Conservation (phyloP, 495 filamentous ascomycete species). For the Aspergillus avenaceus region DNA sequence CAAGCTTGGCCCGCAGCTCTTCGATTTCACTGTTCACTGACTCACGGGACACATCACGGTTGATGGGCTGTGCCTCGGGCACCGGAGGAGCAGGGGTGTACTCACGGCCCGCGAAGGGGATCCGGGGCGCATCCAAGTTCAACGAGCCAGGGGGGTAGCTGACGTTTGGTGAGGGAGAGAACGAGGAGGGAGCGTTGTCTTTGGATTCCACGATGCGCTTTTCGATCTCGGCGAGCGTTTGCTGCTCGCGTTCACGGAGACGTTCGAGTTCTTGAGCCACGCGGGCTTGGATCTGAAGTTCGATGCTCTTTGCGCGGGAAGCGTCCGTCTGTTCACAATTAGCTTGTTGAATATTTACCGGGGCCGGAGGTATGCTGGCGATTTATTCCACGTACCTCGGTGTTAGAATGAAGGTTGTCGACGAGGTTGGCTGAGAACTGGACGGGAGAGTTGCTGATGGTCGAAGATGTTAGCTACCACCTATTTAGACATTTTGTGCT, state of each 20-base stretch:
- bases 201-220: constrained; percentile 50
- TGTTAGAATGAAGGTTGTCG: constrained; percentile 73
- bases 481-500: too few relatives aligned
- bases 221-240: constrained; percentile 50
- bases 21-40: constrained; percentile 65
- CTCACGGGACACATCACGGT: constrained; percentile 47
- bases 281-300: constrained; percentile 85
- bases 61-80: constrained; percentile 19
- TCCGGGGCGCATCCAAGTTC: constrained; percentile 45
- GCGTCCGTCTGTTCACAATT: constrained; percentile 67
- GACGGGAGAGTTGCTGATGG: constrained; percentile 71
- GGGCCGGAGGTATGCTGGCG: constrained; percentile 1
- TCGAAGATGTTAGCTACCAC: constrained; percentile 2
- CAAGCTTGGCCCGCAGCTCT: constrained; percentile 67
- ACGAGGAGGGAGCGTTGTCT: constrained; percentile 24
- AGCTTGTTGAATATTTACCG: constrained; percentile 7
- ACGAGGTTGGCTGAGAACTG: constrained; percentile 83
- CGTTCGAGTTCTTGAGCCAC: constrained; percentile 79
- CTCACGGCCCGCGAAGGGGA: constrained; percentile 44
- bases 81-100: constrained; percentile 23
- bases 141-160: constrained; percentile 41
- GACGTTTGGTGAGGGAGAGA: constrained; percentile 25
- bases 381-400: constrained; percentile 82
- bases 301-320: constrained; percentile 74
- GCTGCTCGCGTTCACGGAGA: constrained; percentile 60